Evolutionary conservation across 306 rosid species (phyloP), one percentile per base, ranked within the genome.

Genomic region (Luffa acutangula): DNA sequence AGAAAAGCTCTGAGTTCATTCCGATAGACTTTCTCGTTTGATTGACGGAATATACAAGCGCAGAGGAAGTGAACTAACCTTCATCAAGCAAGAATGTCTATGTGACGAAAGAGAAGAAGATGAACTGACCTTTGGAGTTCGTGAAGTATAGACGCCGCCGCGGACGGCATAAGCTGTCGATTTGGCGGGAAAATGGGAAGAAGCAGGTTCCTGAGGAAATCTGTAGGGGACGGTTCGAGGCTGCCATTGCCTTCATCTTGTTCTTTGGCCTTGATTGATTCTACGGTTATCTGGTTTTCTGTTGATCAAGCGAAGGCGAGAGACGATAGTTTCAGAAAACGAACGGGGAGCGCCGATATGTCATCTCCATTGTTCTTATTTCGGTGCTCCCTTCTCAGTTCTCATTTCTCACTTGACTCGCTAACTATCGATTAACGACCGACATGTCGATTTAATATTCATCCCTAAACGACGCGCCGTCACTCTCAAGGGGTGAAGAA

Each of bases 371-470:
- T 2, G 33, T 7, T 18, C 34, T 43, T 65, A 0, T 9, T 31
- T 51, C 4, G 6, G 31, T 25, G 10, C 48, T 45, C 10, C 51
- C 13, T 1, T 3, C 14, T 10, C 31, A 25, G 31, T 25, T 25
- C 31, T 46, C 51, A 46, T 15, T 48, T 3, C 52, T 48, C 52
- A 4, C 52, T 48, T 48, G 15, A 57, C 13, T 57, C 14, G 20
- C 11, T 2, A n/a, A 57, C 3, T 10, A 57, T 57, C 14, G 3
- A 20, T 7, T 3, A 4, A 20, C 34, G 34, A 57, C 13, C 63
- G 34, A 57, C 31, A 18, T 56, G 62, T 85, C 57, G 97, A 92
- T 69, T 85, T 89, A 45, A 0, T 45, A 11, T 2, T 0, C 3
- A 45, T 2, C 13, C 49, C 12, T 45, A 9, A 45, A 45, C 49